phyloP scores from a whole-genome alignment of 164 flowering plant genomes.

The Piper betle region DNA sequence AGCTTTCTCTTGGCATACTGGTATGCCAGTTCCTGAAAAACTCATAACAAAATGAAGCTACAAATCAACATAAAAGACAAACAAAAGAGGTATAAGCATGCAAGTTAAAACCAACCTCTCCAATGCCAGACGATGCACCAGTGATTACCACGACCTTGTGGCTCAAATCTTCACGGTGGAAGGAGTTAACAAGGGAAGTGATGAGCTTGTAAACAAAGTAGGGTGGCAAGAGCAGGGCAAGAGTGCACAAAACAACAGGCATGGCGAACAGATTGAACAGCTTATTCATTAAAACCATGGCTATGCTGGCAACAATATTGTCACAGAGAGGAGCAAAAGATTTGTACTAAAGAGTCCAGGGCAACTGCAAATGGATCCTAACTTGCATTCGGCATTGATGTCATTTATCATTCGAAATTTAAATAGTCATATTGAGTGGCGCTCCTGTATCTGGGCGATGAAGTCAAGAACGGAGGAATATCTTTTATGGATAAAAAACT shows the following conservation, averaged over 20 bases:
- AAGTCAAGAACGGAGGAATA: too few relatives aligned
- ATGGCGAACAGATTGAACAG: not conserved
- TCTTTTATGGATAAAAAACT: too few relatives aligned
- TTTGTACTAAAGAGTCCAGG: too few relatives aligned
- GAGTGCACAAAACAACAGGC: not conserved
- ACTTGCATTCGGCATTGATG: too few relatives aligned
- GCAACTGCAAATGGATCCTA: too few relatives aligned
- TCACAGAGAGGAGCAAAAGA: too few relatives aligned
- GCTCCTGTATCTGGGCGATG: too few relatives aligned
- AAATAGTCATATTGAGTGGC: too few relatives aligned
- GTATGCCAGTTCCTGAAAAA: slow-evolving; percentile 37
- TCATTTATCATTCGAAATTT: too few relatives aligned
- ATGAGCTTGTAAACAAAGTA: slow-evolving; percentile 4
- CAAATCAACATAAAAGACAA: not conserved
- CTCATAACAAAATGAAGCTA: not conserved
- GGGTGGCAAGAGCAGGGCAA: slow-evolving; percentile 1
- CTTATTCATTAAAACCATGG: too few relatives aligned
- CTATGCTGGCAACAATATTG: too few relatives aligned
- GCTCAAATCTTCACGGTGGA: not conserved
- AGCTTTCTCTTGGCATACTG: slow-evolving; percentile 57
- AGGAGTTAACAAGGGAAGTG: not conserved
- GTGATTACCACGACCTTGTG: slow-evolving; percentile 11
- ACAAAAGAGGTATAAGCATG: too few relatives aligned
- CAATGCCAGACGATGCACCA: slow-evolving; percentile 13
- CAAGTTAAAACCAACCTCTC: slow-evolving; percentile 4